Conservation (phyloP, 2,329 filamentous ascomycete genomes). For the Epichloe aotearoae region DNA sequence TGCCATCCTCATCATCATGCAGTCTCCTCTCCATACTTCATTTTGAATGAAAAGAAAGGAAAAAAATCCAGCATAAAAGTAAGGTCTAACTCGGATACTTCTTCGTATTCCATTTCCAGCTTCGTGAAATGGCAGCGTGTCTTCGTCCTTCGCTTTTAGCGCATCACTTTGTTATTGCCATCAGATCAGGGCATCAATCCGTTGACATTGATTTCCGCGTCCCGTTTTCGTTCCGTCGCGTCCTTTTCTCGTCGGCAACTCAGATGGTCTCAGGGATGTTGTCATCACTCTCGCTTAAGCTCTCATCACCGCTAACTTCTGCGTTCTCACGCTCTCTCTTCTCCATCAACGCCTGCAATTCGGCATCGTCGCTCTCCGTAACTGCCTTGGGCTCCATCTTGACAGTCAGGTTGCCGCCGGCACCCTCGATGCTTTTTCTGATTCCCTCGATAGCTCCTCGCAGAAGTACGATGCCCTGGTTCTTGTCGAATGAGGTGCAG, state of each 20-base stretch:
- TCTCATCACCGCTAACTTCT: constrained; percentile 95
- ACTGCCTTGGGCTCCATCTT: constrained; percentile 99
- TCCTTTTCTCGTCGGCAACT: constrained; percentile 4
- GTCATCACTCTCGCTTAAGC: constrained; percentile 89
- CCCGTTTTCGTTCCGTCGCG: background rate
- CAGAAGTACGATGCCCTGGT: constrained; percentile 65
- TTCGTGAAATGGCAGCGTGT: background rate
- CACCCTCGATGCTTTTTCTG: constrained; percentile 60
- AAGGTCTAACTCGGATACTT: background rate
- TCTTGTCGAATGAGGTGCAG: constrained; percentile 91
- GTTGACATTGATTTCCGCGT: background rate
- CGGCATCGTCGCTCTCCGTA: constrained; percentile 94
- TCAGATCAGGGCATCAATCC: background rate
- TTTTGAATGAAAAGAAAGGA: background rate
- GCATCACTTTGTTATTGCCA: background rate
- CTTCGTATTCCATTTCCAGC: background rate
- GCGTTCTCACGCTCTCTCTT: constrained; percentile 97
- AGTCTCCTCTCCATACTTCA: background rate
- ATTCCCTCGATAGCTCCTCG: constrained; percentile 87
- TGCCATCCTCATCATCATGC: background rate
- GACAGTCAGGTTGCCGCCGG: constrained; percentile 69
- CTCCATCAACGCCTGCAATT: constrained; percentile 96
- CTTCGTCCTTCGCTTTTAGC: background rate
- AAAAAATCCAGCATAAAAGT: background rate
- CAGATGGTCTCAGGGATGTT: constrained; percentile 38